These are phyloP conservation scores for Wickerhamiella spandovensis DNA, from an alignment of 805 yeast genomes.

Conservation along the genomic window DNA sequence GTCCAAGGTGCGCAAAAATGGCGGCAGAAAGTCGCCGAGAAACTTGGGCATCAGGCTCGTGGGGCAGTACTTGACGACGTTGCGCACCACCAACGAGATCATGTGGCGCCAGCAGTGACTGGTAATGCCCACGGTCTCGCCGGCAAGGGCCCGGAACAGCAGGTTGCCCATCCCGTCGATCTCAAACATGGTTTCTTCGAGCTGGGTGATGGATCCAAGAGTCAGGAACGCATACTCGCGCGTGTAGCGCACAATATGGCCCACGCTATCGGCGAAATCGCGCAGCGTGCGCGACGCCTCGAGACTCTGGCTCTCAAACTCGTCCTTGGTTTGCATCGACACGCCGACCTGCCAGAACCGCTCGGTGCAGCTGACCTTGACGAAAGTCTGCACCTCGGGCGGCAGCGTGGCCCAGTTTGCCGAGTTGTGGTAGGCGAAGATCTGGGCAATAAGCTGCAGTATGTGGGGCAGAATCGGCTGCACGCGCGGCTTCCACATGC, in stretches of 20 bases:
- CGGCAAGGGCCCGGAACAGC: conserved; percentile 78
- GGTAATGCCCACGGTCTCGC: conserved; percentile 63
- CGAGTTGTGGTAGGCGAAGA: conserved; percentile 90
- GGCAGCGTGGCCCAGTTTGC: conserved; percentile 83
- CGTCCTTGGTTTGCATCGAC: conserved; percentile 83
- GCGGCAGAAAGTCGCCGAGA: conserved; percentile 67
- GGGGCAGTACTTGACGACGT: conserved; percentile 83
- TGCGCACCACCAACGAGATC: conserved; percentile 77
- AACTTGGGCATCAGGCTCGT: conserved; percentile 49
- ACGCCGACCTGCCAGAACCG: conserved; percentile 99
- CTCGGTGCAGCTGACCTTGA: conserved; percentile 77
- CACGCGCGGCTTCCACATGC: conserved; percentile 85
- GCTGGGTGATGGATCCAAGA: conserved; percentile 73
- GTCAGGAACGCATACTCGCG: conserved; percentile 91
- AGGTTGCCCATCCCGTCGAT: conserved; percentile 66
- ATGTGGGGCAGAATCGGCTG: conserved; percentile 87
- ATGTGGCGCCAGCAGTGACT: conserved; percentile 96
- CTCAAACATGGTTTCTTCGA: conserved; percentile 79
- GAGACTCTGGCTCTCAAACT: conserved; percentile 85
- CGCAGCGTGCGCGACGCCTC: conserved; percentile 87
- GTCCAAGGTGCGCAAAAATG: conserved; percentile 59
- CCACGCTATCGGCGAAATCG: conserved; percentile 96
- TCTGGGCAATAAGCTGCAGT: conserved; percentile 72
- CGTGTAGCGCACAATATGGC: conserved; percentile 88
- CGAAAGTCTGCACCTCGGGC: conserved; percentile 79